phyloP scores from a whole-genome alignment of 2,329 filamentous ascomycete species.

The Fusarium papillatum region DNA sequence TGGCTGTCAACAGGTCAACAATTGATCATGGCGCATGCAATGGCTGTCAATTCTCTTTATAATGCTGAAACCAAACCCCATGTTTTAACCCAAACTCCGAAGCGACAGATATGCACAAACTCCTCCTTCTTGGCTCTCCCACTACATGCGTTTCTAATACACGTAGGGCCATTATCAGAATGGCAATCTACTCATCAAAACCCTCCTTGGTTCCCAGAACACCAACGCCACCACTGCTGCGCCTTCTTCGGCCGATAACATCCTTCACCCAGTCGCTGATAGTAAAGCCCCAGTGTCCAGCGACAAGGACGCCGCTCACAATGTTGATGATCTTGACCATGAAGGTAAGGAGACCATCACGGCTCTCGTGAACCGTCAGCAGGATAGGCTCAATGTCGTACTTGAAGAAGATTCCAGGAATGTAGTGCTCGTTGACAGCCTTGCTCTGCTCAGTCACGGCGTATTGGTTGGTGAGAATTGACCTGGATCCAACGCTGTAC shows the following conservation, averaged over 20 bases:
- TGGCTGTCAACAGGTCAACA: neutral
- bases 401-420: constrained; percentile 97
- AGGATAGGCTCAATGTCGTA: constrained; percentile 98
- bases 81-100: constrained; percentile 42
- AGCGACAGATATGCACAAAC: constrained; percentile 32
- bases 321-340: constrained; percentile 91
- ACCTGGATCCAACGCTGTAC: constrained; percentile 79
- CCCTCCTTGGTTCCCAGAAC: constrained; percentile 63
- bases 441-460: constrained; percentile 92
- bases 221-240: constrained; percentile 60
- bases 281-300: constrained; percentile 93
- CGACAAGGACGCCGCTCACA: constrained; percentile 89
- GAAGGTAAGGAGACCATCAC: constrained; percentile 81
- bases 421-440: constrained; percentile 74
- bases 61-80: constrained; percentile 31
- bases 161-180: neutral
- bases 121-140: constrained; percentile 32
- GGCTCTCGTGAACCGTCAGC: constrained; percentile 86
- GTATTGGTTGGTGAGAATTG: constrained; percentile 96
- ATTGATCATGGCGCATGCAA: neutral
- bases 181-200: constrained; percentile 43
- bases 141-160: constrained; percentile 20
- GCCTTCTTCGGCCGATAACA: constrained; percentile 64
- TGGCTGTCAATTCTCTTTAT: constrained; percentile 12
- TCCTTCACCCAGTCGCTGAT: constrained; percentile 81